Evolutionary conservation across 345 rosid species (phyloP).

Genomic region (Eucalyptus marginata): DNA sequence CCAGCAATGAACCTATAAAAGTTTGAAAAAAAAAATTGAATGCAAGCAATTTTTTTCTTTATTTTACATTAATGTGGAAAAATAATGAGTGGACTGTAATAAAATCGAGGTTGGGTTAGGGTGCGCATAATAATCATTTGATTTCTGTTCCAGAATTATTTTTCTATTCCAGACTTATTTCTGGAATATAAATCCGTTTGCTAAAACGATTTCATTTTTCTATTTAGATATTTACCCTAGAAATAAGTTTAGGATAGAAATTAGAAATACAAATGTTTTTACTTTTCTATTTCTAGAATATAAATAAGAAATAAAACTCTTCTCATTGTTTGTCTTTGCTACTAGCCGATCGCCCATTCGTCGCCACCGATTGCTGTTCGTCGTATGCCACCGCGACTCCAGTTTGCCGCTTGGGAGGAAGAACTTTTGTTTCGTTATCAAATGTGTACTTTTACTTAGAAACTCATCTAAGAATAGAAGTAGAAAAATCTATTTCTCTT

Average conservation of each 20-base stretch:
- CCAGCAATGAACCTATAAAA: accelerated
- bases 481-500: too few relatives aligned
- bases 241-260: too few relatives aligned
- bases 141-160: accelerated
- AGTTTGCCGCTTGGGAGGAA: accelerated
- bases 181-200: accelerated
- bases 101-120: background rate
- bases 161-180: too few relatives aligned
- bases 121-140: too few relatives aligned
- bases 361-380: accelerated
- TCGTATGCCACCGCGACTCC: accelerated
- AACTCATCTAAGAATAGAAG: too few relatives aligned
- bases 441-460: too few relatives aligned
- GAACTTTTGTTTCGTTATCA: too few relatives aligned
- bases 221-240: too few relatives aligned
- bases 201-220: too few relatives aligned
- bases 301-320: too few relatives aligned
- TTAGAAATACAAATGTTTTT: too few relatives aligned
- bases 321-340: too few relatives aligned
- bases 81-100: background rate
- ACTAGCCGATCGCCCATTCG: accelerated
- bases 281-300: accelerated
- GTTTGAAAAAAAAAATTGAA: background rate
- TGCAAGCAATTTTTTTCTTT: background rate
- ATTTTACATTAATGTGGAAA: background rate